Evolutionary conservation across 164 flowering plant species (phyloP).

Genomic region (Stephania yunnanensis): DNA sequence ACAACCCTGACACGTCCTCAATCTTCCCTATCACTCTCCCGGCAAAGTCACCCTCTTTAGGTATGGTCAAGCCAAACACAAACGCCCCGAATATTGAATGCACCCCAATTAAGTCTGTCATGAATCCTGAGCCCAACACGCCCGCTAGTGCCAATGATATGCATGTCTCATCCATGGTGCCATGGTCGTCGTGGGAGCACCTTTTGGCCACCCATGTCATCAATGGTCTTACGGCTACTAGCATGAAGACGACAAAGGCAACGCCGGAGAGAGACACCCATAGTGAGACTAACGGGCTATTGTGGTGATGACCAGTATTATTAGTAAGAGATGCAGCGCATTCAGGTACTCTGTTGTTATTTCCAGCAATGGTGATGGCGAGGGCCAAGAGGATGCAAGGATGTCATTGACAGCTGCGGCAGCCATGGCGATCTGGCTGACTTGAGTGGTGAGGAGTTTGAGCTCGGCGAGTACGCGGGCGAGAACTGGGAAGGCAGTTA

Average conservation of each 20-base stretch:
- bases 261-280: constrained; percentile 46
- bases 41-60: constrained; percentile 27
- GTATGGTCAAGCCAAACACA: constrained; percentile 33
- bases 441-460: constrained; percentile 45
- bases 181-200: constrained; percentile 33
- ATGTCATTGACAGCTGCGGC: constrained; percentile 67
- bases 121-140: constrained; percentile 29
- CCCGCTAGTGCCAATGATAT: constrained; percentile 34
- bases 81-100: constrained; percentile 38
- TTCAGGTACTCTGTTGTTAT: constrained; percentile 15
- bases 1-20: constrained; percentile 33
- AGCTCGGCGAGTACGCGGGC: constrained; percentile 68
- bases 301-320: constrained; percentile 9
- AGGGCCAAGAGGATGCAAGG: constrained; percentile 50
- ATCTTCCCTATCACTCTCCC: constrained; percentile 24
- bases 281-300: constrained; percentile 35
- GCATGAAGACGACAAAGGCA: constrained; percentile 41
- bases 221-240: constrained; percentile 32
- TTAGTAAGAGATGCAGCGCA: too few relatives aligned
- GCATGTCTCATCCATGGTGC: constrained; percentile 33
- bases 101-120: constrained; percentile 33
- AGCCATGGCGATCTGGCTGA: constrained; percentile 56
- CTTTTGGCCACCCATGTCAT: constrained; percentile 38
- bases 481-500: constrained; percentile 28
- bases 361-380: constrained; percentile 51